Percentiles rank a stretch among this genome's conserved stretches.
Conservation (phyloP, 176 grass and related monocot genomes). For the Oryza brachyantha region DNA sequence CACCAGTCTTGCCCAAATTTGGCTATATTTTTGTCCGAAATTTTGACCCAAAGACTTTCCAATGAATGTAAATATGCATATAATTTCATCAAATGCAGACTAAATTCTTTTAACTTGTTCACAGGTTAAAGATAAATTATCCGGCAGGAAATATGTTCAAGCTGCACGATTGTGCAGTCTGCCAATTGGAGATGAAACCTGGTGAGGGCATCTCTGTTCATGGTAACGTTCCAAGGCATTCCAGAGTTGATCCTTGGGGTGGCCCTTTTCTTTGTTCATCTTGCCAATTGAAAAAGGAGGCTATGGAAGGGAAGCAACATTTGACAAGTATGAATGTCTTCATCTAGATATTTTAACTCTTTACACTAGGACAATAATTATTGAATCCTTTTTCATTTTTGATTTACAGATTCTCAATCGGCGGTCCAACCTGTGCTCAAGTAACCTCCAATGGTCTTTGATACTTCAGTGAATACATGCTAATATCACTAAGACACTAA, state of each 20-base stretch:
- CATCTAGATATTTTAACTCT: constrained; percentile 1
- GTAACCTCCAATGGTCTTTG: constrained; percentile 26
- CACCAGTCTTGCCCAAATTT: neutral
- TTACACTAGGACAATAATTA: constrained; percentile 12
- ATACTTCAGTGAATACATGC: constrained; percentile 26
- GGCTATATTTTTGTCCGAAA: neutral
- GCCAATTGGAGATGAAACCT: constrained; percentile 86
- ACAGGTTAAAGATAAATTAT: constrained; percentile 68
- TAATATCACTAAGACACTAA: constrained; percentile 36
- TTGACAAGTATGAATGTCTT: constrained; percentile 50
- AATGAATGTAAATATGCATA: constrained; percentile 8
- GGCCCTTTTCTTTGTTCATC: constrained; percentile 87
- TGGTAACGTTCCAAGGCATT: constrained; percentile 46
- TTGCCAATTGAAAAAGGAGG: constrained; percentile 86
- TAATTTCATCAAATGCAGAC: constrained; percentile 20
- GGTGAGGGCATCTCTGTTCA: constrained; percentile 83
- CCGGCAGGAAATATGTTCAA: constrained; percentile 66
- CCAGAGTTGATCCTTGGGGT: constrained; percentile 60
- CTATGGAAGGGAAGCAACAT: constrained; percentile 86
- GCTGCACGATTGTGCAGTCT: constrained; percentile 77
- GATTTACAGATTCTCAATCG: constrained; percentile 59
- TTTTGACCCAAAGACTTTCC: neutral
- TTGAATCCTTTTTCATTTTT: constrained; percentile 30
- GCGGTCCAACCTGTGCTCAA: constrained; percentile 40
- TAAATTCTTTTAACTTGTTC: constrained; percentile 26